Evolutionary conservation across 495 filamentous ascomycete species (phyloP).

Genomic region (Aspergillus carlsbadensis): DNA sequence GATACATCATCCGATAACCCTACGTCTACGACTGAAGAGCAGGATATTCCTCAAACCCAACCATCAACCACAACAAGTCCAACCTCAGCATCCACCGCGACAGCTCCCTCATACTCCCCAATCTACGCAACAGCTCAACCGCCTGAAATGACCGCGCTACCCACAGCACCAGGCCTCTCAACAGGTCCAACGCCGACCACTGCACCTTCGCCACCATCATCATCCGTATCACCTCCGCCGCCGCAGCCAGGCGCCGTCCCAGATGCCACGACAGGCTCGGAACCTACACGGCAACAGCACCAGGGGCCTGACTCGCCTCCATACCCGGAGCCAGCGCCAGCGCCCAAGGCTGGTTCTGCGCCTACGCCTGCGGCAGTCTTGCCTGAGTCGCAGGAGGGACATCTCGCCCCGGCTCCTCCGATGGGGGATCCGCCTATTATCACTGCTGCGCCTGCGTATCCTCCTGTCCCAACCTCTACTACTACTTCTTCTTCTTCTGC

Average conservation of each 20-base stretch:
- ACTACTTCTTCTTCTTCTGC: conserved; percentile 23
- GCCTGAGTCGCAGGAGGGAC: background rate
- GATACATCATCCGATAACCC: conserved; percentile 58
- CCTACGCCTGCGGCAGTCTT: conserved; percentile 22
- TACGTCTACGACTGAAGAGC: conserved; percentile 18
- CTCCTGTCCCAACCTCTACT: background rate
- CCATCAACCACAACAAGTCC: conserved; percentile 22
- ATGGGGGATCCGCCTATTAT: background rate
- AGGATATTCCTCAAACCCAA: conserved; percentile 34
- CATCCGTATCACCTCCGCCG: conserved; percentile 12
- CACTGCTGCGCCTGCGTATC: background rate
- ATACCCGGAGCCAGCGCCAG: conserved; percentile 15
- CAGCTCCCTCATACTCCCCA: conserved; percentile 38
- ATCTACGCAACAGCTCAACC: conserved; percentile 51
- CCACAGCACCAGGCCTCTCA: conserved; percentile 21
- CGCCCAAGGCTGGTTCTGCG: conserved; percentile 14
- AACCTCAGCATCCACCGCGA: conserved; percentile 31
- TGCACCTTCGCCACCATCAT: conserved; percentile 46
- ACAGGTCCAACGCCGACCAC: conserved; percentile 30
- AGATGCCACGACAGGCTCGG: background rate
- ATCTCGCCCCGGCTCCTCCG: conserved; percentile 15
- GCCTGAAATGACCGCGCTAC: conserved; percentile 25
- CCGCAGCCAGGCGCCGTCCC: conserved; percentile 15
- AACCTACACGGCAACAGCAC: background rate
- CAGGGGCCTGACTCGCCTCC: conserved; percentile 10